Percentiles rank a stretch among this genome's conserved stretches.
Evolutionary conservation across 2,329 filamentous ascomycete species (phyloP).

Genomic region (Geosmithia flava): DNA sequence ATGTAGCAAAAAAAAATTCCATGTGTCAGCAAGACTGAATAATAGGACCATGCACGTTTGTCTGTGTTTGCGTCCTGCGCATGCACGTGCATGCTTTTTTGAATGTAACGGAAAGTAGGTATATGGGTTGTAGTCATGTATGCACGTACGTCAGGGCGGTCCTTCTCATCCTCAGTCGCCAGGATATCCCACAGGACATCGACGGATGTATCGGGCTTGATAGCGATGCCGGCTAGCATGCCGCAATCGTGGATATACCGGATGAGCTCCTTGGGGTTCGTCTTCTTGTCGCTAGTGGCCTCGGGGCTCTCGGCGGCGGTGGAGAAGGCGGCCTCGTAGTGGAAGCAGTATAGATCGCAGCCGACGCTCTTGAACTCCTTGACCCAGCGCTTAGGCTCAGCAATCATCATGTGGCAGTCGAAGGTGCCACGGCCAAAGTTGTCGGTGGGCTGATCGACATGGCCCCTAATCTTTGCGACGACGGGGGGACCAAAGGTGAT

Average conservation of each 20-base stretch:
- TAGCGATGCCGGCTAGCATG: conserved; percentile 84
- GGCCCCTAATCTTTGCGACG: conserved; percentile 81
- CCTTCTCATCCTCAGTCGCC: conserved; percentile 57
- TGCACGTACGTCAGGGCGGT: conserved; percentile 67
- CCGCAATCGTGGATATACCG: conserved; percentile 81
- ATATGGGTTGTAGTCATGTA: neutral
- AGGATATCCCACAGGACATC: conserved; percentile 89
- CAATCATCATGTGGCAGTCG: conserved; percentile 99
- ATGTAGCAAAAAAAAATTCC: neutral
- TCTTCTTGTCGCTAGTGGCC: conserved; percentile 54
- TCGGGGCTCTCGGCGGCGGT: conserved; percentile 74
- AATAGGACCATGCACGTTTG: neutral
- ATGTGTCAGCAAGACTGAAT: neutral
- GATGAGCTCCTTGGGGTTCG: conserved; percentile 74
- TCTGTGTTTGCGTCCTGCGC: neutral
- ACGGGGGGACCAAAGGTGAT: conserved; percentile 94
- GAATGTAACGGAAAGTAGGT: conserved; percentile 4
- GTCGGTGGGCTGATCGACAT: conserved; percentile 64
- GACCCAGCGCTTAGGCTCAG: conserved; percentile 98
- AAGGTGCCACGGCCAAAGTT: conserved; percentile 78
- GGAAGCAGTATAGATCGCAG: conserved; percentile 99
- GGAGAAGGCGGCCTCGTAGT: conserved; percentile 92
- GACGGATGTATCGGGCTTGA: conserved; percentile 85
- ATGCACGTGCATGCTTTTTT: neutral
- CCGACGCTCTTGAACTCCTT: conserved; percentile 88